Conservation (phyloP, 805 yeast species). For the Ogataea zsoltii region DNA sequence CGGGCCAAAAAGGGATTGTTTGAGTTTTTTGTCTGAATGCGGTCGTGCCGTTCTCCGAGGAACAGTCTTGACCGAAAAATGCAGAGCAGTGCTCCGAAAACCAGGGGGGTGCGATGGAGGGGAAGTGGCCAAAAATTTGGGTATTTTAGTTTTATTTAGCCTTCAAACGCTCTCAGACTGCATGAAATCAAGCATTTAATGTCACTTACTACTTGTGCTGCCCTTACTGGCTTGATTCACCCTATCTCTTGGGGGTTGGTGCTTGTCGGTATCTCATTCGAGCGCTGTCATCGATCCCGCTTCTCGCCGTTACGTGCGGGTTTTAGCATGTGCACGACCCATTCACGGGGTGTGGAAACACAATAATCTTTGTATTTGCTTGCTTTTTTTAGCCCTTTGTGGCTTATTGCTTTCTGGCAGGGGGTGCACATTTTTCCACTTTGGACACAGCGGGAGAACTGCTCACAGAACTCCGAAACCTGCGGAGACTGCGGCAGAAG, state of each 20-base stretch:
- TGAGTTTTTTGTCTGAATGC: background rate
- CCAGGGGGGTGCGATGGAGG: background rate
- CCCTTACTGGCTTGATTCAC: background rate
- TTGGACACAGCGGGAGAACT: background rate
- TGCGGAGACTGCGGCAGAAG: constrained; percentile 4
- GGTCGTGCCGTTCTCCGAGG: constrained; percentile 8
- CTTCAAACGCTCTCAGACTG: no score
- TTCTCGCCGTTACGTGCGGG: constrained; percentile 4
- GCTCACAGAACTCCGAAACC: constrained; percentile 7
- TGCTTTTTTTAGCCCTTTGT: background rate
- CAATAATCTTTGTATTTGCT: background rate
- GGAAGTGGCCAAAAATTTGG: background rate
- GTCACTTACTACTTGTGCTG: background rate
- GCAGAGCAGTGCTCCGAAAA: constrained; percentile 8
- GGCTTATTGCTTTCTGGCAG: background rate
- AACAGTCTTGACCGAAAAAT: constrained; percentile 19
- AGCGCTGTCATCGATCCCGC: background rate
- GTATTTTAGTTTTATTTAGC: no score
- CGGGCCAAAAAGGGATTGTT: no score
- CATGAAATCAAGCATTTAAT: no score
- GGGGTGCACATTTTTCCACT: constrained; percentile 3
- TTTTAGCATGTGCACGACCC: constrained; percentile 1
- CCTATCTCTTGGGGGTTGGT: background rate
- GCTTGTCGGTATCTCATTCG: background rate
- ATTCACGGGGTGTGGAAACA: background rate